Conservation (phyloP, 139 green algal species). For the Tetradesmus lagerheimii region DNA sequence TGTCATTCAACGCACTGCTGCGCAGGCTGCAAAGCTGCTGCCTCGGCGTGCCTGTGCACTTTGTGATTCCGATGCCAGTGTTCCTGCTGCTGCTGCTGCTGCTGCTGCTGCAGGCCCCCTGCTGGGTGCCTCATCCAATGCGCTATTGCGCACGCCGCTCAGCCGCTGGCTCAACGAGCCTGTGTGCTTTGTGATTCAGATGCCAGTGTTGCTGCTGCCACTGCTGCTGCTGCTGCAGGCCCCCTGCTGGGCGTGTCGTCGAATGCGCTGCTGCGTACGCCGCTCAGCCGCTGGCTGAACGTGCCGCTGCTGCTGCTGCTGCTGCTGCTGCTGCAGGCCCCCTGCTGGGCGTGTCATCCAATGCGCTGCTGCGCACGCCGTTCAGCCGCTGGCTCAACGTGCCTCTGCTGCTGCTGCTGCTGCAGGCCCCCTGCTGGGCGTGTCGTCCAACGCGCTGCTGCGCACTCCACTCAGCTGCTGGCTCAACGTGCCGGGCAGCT, state of each 20-base stretch:
- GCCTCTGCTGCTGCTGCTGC: neutral
- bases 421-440: conserved; percentile 37
- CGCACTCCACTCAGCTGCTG: conserved; percentile 23
- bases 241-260: conserved; percentile 6
- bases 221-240: neutral
- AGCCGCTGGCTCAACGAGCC: no score
- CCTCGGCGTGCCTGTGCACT: neutral
- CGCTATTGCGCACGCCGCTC: no score
- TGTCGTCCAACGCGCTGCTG: conserved; percentile 16
- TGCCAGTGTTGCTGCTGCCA: no score
- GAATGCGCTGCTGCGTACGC: neutral
- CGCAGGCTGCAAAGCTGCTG: conserved; percentile 8
- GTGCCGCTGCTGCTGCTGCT: conserved; percentile 9
- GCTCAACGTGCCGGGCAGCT: conserved; percentile 30
- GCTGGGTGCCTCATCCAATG: no score
- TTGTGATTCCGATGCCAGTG: no score
- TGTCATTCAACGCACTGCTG: conserved; percentile 2
- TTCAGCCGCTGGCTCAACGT: conserved; percentile 26
- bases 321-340: conserved; percentile 10
- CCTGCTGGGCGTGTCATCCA: conserved; percentile 27
- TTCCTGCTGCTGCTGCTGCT: no score
- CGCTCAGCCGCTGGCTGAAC: conserved; percentile 29
- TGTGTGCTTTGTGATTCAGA: no score
- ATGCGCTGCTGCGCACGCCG: conserved; percentile 7
- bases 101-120: no score